Evolutionary conservation across 1,284 basidiomycete species (phyloP), one percentile per base, ranked within the genome.

Genomic region (Ustilago curta): DNA sequence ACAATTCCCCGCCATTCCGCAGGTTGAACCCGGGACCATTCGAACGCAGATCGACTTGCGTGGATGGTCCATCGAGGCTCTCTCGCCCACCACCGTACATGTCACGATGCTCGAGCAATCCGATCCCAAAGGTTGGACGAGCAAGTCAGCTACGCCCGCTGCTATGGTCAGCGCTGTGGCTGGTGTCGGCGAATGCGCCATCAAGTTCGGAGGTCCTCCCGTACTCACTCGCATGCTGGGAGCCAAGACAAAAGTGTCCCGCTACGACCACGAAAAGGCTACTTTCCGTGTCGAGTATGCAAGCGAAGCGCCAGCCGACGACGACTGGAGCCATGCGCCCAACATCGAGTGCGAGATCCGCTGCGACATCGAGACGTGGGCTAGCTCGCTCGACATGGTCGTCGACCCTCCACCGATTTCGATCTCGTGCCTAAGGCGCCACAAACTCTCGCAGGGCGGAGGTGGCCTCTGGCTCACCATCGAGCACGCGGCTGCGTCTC

Each of bases 401-500:
- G 90, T 98, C 51, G 95, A 98, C 84, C 97, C 97, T 0, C 95
- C 96, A 3, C 96, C 95, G 19, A 91, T 91, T 75, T 88, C 89
- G 5, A 91, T 96, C 40, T 90, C 91, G 1, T 94, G 92, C 66
- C 88, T 99, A 19, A 90, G 92, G 11, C 89, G 97, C 35, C 96
- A 99, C 85, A 89, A 91, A 19, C 88, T 99, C 11, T 94, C 94
- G 0, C 88, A 89, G 11, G 91, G 91, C 43, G 96, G 95, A 3
- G 95, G 97, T 8, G 96, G 96, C 0, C 86, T 97, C n/a, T 99
- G 97, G 97, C 86, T 99, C 23, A 96, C 94, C 0, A 88, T 99
- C 77, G 93, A 91, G 27, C 96, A 99, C 78, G 92, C 95, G 69
- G 89, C 91, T 3, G 87, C 91, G 18, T 89, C 91, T 59, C 89